Conservation (phyloP, 306 rosid species). For the Rosa persica region DNA sequence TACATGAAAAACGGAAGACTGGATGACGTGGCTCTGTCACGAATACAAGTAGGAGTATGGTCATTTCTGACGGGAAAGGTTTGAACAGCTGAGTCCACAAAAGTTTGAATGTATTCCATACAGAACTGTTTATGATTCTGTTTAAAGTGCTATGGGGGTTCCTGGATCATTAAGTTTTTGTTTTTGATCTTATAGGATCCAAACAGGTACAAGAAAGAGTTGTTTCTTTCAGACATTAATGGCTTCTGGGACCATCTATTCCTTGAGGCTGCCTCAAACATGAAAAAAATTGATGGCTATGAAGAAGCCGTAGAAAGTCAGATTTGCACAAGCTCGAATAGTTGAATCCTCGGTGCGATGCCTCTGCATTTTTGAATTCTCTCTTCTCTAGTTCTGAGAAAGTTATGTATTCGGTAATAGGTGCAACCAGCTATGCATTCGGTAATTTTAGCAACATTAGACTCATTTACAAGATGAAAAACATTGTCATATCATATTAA, state of each 20-base stretch:
- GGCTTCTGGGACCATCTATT: slow-evolving; percentile 2
- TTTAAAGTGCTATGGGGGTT: neutral
- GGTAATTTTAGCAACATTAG: neutral
- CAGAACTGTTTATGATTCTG: neutral
- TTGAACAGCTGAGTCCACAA: neutral
- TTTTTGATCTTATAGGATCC: neutral
- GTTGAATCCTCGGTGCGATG: neutral
- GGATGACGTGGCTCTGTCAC: neutral
- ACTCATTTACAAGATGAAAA: neutral
- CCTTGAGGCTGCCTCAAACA: neutral
- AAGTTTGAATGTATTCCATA: neutral
- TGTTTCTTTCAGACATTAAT: neutral
- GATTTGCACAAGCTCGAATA: neutral
- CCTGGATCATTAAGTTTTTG: neutral
- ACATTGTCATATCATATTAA: neutral
- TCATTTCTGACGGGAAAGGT: neutral
- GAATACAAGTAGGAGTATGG: neutral
- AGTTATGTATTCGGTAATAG: neutral
- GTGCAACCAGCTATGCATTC: too few species aligned
- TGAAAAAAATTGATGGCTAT: neutral
- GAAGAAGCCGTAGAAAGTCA: neutral
- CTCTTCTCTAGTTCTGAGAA: neutral
- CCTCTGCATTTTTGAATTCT: neutral
- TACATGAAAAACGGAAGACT: neutral
- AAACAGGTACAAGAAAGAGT: neutral